Conservation (phyloP, 2,329 filamentous ascomycete species). For the Fusarium citri region DNA sequence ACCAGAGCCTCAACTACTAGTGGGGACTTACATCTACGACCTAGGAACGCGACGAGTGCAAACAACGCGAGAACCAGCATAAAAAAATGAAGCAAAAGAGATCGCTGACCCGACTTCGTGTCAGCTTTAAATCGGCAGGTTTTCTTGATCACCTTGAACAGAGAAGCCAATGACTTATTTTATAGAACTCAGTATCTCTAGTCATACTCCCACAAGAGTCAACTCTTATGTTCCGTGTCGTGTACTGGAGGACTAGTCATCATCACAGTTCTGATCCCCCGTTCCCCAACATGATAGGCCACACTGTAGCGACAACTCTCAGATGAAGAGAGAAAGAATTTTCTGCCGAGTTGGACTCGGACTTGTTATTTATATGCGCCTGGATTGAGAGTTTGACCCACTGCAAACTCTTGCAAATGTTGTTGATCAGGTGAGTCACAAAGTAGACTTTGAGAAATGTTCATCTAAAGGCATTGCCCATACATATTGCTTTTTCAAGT, state of each 20-base stretch:
- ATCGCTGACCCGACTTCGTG: background rate
- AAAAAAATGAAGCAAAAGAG: background rate
- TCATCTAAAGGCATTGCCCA: background rate
- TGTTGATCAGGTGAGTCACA: background rate
- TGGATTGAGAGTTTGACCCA: background rate
- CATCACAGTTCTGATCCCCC: background rate
- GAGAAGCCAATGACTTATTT: background rate
- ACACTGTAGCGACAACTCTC: background rate
- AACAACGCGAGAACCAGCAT: background rate
- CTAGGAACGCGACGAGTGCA: background rate
- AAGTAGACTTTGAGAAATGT: background rate
- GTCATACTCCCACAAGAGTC: background rate
- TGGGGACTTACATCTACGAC: background rate
- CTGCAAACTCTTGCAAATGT: background rate
- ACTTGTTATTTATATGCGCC: background rate
- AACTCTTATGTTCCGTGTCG: too few relatives aligned
- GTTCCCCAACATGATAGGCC: background rate
- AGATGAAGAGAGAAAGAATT: background rate
- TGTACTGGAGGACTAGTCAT: background rate
- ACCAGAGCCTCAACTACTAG: background rate
- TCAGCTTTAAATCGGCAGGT: background rate
- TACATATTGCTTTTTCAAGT: too few relatives aligned
- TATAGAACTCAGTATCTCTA: background rate
- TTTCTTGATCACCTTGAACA: background rate
- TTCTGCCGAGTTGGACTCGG: background rate